A percentile compares a stretch with the other conserved stretches of the same genome.
These are phyloP conservation scores for Fraxinus nigra DNA, from an alignment of 305 asterid genomes.

Conservation along the genomic window DNA sequence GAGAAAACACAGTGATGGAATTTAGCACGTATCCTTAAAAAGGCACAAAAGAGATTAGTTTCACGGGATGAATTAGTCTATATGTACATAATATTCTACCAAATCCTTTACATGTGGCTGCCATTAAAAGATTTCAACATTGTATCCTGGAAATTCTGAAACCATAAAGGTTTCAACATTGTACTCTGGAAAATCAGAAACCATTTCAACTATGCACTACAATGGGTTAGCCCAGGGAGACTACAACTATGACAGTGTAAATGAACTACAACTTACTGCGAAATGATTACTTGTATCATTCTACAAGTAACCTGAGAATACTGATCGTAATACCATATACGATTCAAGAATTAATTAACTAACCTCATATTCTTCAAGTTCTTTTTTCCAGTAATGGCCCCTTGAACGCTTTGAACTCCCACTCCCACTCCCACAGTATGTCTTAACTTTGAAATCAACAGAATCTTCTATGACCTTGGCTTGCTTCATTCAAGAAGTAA, in stretches of 20 bases:
- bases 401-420: constrained; percentile 55
- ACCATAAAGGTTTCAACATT: not conserved
- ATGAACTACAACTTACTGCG: not conserved
- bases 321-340: not conserved
- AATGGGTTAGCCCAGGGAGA: not conserved
- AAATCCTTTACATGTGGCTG: too few relatives aligned
- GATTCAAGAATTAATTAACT: constrained; percentile 33
- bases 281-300: not conserved
- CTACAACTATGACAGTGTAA: not conserved
- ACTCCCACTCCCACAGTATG: constrained; percentile 48
- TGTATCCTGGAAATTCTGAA: not conserved
- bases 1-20: constrained; percentile 21
- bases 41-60: constrained; percentile 11
- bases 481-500: constrained; percentile 56
- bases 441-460: constrained; percentile 70
- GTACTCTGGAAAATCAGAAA: constrained; percentile 5
- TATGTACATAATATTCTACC: too few relatives aligned
- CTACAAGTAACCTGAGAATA: constrained; percentile 19
- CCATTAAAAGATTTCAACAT: too few relatives aligned
- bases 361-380: constrained; percentile 84
- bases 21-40: constrained; percentile 2
- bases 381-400: constrained; percentile 68
- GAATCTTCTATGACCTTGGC: constrained; percentile 78
- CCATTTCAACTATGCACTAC: not conserved
- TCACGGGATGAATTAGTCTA: not conserved